Percentiles rank a stretch among this genome's conserved stretches.
Evolutionary conservation across 306 rosid species (phyloP).

Genomic region (Lablab purpureus): DNA sequence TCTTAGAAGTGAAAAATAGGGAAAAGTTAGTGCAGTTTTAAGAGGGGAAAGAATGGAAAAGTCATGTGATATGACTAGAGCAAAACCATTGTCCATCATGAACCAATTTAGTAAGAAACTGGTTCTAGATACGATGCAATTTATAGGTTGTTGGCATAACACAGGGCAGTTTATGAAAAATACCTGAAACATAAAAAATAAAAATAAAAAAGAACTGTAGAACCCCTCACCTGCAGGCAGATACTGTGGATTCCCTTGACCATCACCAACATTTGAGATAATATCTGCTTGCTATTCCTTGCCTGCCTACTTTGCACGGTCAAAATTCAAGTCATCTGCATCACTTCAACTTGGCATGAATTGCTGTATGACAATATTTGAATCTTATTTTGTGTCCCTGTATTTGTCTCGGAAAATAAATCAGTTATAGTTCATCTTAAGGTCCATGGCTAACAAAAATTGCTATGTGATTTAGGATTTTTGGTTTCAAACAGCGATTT

Average conservation of each 20-base stretch:
- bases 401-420: neutral
- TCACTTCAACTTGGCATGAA: constrained; percentile 1
- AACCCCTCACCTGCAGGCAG: neutral
- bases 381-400: neutral
- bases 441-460: constrained; percentile 20
- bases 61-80: neutral
- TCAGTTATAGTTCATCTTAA: neutral
- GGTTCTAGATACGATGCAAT: neutral
- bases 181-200: neutral
- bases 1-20: constrained; percentile 8
- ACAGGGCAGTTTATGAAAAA: constrained; percentile 16
- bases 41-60: constrained; percentile 4
- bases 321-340: constrained; percentile 12
- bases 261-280: neutral
- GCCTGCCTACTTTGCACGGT: neutral
- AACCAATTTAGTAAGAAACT: neutral
- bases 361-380: neutral
- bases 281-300: neutral
- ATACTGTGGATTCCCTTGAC: neutral
- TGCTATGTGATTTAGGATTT: neutral
- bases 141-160: neutral
- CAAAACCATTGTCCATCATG: neutral
- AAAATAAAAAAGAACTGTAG: neutral
- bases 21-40: neutral
- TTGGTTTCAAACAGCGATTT: neutral